Percentiles rank a stretch among this genome's conserved stretches.
Conservation (phyloP, 257 asterid genomes). For the Echites panduratus region DNA sequence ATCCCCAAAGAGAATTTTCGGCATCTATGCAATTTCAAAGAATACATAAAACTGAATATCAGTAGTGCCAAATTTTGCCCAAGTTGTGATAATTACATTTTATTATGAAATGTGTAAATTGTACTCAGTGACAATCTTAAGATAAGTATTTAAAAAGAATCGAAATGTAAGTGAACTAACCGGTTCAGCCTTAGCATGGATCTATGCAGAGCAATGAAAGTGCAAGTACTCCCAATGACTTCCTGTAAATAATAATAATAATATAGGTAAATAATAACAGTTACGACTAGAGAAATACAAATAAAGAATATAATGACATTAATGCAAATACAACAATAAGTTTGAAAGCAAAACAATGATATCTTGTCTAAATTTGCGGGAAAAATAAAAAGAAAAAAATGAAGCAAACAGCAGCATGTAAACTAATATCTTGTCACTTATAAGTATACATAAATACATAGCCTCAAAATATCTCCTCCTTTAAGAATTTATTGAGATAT, state of each 20-base stretch:
- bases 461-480: not conserved
- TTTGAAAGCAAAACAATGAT: not conserved
- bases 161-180: constrained; percentile 36
- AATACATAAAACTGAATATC: not conserved
- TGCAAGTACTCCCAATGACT: constrained; percentile 73
- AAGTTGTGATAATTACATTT: not conserved
- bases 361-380: not conserved
- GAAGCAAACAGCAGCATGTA: not conserved
- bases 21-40: not conserved
- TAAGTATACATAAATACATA: not conserved
- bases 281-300: not conserved
- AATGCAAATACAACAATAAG: constrained; percentile 4
- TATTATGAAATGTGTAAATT: not conserved
- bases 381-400: no score
- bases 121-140: not conserved
- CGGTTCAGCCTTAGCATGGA: constrained; percentile 81
- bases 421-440: not conserved
- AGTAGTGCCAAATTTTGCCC: not conserved
- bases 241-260: constrained; percentile 45
- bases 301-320: not conserved
- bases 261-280: constrained; percentile 2
- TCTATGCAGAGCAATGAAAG: constrained; percentile 76
- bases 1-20: not conserved
- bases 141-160: constrained; percentile 2
- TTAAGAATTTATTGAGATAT: not conserved